These are phyloP conservation scores for Medicago ruthenica DNA, from an alignment of 306 rosid species.

Conservation along the genomic window DNA sequence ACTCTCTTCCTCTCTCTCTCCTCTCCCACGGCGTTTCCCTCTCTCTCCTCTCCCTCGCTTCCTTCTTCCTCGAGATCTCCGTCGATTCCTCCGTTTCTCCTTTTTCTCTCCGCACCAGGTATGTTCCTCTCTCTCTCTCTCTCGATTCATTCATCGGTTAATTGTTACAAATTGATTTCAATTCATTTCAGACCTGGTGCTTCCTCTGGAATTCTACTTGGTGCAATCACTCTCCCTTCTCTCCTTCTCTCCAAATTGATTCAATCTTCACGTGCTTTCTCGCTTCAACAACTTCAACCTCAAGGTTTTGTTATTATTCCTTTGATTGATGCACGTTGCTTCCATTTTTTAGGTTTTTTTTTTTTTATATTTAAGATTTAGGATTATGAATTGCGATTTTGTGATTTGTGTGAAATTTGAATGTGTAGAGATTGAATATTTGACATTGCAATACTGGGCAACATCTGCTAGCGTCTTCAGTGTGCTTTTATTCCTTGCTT, in stretches of 20 bases:
- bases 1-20: constrained; percentile 79
- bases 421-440: constrained; percentile 70
- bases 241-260: constrained; percentile 79
- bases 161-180: constrained; percentile 29
- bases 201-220: constrained; percentile 84
- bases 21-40: constrained; percentile 74
- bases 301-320: constrained; percentile 57
- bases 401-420: constrained; percentile 39
- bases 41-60: constrained; percentile 70
- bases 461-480: constrained; percentile 72
- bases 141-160: constrained; percentile 1
- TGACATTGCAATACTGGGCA: constrained; percentile 90
- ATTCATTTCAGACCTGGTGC: constrained; percentile 71
- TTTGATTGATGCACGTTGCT: not conserved
- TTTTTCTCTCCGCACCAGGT: constrained; percentile 68
- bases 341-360: not conserved
- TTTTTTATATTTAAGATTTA: not conserved
- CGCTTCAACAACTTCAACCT: constrained; percentile 54
- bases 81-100: constrained; percentile 59
- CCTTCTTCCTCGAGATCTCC: constrained; percentile 72
- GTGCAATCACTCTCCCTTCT: constrained; percentile 76
- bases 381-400: constrained; percentile 6
- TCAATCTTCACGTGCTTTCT: constrained; percentile 65
- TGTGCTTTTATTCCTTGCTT: constrained; percentile 64
- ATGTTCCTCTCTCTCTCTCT: not conserved